Evolutionary conservation across 2,329 filamentous ascomycete genomes (phyloP).

Genomic region (Ceratocystiopsis minuta): DNA sequence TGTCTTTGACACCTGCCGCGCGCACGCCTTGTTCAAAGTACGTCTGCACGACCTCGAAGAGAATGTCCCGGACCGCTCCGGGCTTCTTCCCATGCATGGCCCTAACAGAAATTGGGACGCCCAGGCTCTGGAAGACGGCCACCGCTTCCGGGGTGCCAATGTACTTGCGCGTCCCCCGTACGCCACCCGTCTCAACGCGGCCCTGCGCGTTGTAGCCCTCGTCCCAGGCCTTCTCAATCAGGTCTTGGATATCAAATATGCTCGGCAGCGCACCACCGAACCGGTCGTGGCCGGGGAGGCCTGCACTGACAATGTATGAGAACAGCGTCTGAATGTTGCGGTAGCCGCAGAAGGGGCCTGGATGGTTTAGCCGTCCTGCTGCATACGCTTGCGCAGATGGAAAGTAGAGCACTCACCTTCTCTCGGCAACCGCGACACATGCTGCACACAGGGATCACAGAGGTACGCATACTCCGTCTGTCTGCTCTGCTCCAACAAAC

Average conservation of each 20-base stretch:
- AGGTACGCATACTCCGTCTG: slow-evolving; percentile 56
- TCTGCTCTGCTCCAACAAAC: slow-evolving; percentile 45
- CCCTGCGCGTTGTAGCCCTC: slow-evolving; percentile 59
- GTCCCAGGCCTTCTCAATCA: slow-evolving; percentile 81
- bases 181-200: slow-evolving; percentile 67
- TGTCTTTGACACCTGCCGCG: slow-evolving; percentile 20
- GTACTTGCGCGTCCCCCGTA: slow-evolving; percentile 79
- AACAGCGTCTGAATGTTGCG: slow-evolving; percentile 85
- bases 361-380: neutral
- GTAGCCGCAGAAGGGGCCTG: slow-evolving; percentile 82
- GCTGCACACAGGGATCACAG: slow-evolving; percentile 56
- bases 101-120: slow-evolving; percentile 49
- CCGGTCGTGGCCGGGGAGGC: slow-evolving; percentile 35
- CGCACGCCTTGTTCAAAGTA: slow-evolving; percentile 51
- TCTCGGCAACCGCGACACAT: slow-evolving; percentile 63
- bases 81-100: slow-evolving; percentile 34
- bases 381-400: too few species aligned
- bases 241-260: slow-evolving; percentile 67
- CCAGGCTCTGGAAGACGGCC: slow-evolving; percentile 53
- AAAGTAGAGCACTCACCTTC: slow-evolving; percentile 37
- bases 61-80: slow-evolving; percentile 30
- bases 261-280: slow-evolving; percentile 49
- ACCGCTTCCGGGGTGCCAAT: slow-evolving; percentile 86
- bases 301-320: slow-evolving; percentile 52
- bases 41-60: slow-evolving; percentile 49